phyloP scores from a whole-genome alignment of 768 basidiomycete species.

The Glaciozyma martinii region DNA sequence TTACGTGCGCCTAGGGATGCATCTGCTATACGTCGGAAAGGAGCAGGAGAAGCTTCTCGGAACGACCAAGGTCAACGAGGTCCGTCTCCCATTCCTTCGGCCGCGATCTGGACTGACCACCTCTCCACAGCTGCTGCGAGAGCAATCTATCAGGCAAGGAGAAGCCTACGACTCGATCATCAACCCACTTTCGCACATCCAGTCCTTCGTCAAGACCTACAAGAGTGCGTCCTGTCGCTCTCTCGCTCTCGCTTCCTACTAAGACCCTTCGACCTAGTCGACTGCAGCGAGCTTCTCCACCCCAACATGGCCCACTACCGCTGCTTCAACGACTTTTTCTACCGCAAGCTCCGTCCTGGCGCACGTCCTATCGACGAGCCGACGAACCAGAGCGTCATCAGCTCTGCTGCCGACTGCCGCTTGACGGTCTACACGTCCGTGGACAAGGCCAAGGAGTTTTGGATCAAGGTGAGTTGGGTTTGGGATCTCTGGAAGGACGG shows the following conservation, averaged over 20 bases:
- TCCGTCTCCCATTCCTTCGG: background rate
- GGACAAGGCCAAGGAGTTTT: constrained; percentile 56
- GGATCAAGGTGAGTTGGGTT: constrained; percentile 47
- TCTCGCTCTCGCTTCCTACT: constrained; percentile 48
- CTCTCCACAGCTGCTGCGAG: constrained; percentile 34
- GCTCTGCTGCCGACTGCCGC: constrained; percentile 63
- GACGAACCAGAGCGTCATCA: constrained; percentile 49
- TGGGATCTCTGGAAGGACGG: constrained; percentile 38
- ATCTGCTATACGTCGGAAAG: constrained; percentile 21
- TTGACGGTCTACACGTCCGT: constrained; percentile 59
- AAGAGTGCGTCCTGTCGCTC: constrained; percentile 34
- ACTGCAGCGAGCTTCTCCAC: constrained; percentile 53
- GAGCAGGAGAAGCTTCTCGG: constrained; percentile 4
- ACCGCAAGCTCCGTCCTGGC: constrained; percentile 48
- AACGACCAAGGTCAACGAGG: background rate
- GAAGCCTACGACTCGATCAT: constrained; percentile 22
- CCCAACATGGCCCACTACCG: constrained; percentile 56
- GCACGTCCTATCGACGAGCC: constrained; percentile 56
- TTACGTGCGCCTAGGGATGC: constrained; percentile 30
- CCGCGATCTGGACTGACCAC: constrained; percentile 17
- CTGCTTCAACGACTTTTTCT: constrained; percentile 74
- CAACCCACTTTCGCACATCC: constrained; percentile 36
- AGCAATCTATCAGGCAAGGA: constrained; percentile 37
- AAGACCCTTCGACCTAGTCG: constrained; percentile 52
- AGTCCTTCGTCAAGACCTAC: constrained; percentile 40